Evolutionary conservation across 768 basidiomycete species (phyloP).

Genomic region (Calocybe indica): DNA sequence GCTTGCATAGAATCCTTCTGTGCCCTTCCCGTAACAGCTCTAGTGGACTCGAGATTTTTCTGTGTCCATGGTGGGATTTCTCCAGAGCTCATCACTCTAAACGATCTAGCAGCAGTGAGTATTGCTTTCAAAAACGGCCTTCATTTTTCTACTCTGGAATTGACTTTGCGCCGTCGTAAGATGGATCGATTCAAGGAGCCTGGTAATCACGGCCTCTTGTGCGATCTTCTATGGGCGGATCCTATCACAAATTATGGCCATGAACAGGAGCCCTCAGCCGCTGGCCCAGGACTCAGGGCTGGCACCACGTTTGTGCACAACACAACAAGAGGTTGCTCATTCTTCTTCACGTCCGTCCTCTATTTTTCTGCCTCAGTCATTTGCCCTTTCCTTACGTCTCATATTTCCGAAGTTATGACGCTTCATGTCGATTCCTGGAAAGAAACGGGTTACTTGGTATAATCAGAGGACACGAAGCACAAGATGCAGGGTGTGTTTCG

Average conservation of each 20-base stretch:
- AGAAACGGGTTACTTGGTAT: slow-evolving; percentile 88
- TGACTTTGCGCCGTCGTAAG: slow-evolving; percentile 28
- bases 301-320: slow-evolving; percentile 76
- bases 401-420: slow-evolving; percentile 50
- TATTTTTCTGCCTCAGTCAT: neutral
- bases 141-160: neutral
- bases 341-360: slow-evolving; percentile 77
- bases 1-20: slow-evolving; percentile 89
- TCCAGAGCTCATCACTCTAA: slow-evolving; percentile 74
- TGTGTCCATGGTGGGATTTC: slow-evolving; percentile 97
- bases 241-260: slow-evolving; percentile 86
- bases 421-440: slow-evolving; percentile 91
- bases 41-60: slow-evolving; percentile 94
- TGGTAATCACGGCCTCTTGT: slow-evolving; percentile 84
- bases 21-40: slow-evolving; percentile 82
- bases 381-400: slow-evolving; percentile 20
- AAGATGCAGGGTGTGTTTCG: slow-evolving; percentile 78
- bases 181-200: slow-evolving; percentile 93
- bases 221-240: slow-evolving; percentile 96
- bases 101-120: slow-evolving; percentile 64
- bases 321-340: slow-evolving; percentile 84
- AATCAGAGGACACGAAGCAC: slow-evolving; percentile 95
- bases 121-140: slow-evolving; percentile 2
- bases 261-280: slow-evolving; percentile 51
- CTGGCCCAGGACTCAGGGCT: slow-evolving; percentile 46